Base-by-base conservation (phyloP, 345 rosid genomes). In the Eucalyptus leucophloia region DNA sequence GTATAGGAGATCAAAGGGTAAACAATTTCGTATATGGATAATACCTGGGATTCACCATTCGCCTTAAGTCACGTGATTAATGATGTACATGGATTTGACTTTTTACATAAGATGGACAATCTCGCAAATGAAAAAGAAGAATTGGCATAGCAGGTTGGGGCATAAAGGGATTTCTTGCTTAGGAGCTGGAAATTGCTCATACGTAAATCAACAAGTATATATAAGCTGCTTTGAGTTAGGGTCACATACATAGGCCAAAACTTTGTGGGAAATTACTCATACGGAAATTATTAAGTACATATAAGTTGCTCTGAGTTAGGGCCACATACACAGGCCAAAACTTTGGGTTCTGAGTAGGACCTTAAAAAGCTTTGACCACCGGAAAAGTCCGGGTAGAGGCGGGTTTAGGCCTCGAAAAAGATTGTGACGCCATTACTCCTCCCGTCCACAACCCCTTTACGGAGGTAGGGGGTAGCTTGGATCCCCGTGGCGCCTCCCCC, bases 391-490 rank as follows among this genome's bases (percentile, higher is more conserved):
- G 47, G 4, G 1, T 45, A 45, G 4, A 45, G 4, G 12, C 12
- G 47, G 47, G 47, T 45, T 45, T 12, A 9, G 1, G 4, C 1
- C 12, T 3, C 1, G 12, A 45, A 45, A 45, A 45, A 45, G 3
- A 45, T 45, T 45, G 0, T 9, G 12, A 45, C 12, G 11, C 47
- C 47, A 45, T 45, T 3, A 1, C 47, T 45, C 3, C 47, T 45
- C 10, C 12, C 1, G 11, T 45, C 47, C 47, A 45, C 47, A 45
- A 45, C 12, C 47, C 47, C 12, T 45, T 45, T 45, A 45, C 0
- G 47, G 47, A 12, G 12, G 1, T 1, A 9, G 11, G 47, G 12
- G 47, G 47, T 0, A 45, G 47, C 47, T 0, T 45, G 1, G 47
- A 45, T 45, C 12, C 47, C 12, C 4, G 3, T 12, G 12, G 9